Evolutionary conservation across 2,329 filamentous ascomycete species (phyloP).

Genomic region (Lachnellula cervina): DNA sequence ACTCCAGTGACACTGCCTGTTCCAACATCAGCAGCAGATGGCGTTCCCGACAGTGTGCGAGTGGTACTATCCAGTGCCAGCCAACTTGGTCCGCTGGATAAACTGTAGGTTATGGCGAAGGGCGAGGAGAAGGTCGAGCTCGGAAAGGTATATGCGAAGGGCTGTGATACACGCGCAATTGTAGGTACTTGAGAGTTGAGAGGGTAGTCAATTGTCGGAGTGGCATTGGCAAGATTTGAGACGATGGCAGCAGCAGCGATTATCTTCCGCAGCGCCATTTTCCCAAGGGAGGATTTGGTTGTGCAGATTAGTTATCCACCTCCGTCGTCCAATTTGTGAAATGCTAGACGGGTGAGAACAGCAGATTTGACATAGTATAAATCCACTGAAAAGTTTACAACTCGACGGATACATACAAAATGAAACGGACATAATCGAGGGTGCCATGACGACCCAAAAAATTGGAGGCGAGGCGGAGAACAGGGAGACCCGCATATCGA

Average conservation of each 20-base stretch:
- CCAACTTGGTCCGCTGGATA: constrained; percentile 66
- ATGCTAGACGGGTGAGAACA: not conserved
- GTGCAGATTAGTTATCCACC: not conserved
- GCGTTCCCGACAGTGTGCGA: constrained; percentile 67
- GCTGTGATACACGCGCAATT: constrained; percentile 63
- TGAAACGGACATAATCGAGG: constrained; percentile 7
- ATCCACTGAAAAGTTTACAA: constrained; percentile 10
- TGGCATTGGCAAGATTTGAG: constrained; percentile 26
- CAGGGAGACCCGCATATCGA: constrained; percentile 20
- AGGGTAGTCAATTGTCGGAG: constrained; percentile 54
- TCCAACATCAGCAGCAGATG: constrained; percentile 49
- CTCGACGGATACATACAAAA: constrained; percentile 7
- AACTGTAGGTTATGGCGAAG: constrained; percentile 57
- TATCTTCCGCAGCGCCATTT: constrained; percentile 21
- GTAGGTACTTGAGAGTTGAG: constrained; percentile 81
- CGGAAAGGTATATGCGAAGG: constrained; percentile 69
- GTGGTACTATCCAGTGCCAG: constrained; percentile 62
- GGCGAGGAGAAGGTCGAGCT: constrained; percentile 66
- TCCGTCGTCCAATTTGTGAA: not conserved
- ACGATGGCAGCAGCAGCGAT: constrained; percentile 15
- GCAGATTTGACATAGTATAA: constrained; percentile 8
- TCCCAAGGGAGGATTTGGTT: constrained; percentile 2
- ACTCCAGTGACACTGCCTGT: constrained; percentile 45
- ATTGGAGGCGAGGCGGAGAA: constrained; percentile 22
- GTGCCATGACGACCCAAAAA: constrained; percentile 13